A percentile compares a stretch with the other conserved stretches of the same genome.
Conservation (phyloP, 2,329 filamentous ascomycete species). For the Scopulariopsis brevicaulis region DNA sequence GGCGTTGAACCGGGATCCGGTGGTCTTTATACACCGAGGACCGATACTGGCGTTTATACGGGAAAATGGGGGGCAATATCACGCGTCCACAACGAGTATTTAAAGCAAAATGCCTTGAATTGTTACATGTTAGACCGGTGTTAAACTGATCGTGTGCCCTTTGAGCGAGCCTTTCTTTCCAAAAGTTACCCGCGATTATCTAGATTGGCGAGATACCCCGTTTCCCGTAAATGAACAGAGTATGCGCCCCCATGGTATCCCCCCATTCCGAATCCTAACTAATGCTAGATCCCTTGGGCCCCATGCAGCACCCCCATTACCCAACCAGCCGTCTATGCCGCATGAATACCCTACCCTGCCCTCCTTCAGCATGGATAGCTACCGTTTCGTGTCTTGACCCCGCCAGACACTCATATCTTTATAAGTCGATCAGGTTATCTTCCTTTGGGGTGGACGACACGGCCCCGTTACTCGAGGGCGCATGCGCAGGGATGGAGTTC, state of each 20-base stretch:
- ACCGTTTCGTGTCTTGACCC: no score
- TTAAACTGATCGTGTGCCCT: no score
- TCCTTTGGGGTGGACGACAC: neutral
- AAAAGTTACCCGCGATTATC: neutral
- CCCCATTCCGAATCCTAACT: neutral
- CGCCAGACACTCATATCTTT: neutral
- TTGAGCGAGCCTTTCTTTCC: no score
- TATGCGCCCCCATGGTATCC: neutral
- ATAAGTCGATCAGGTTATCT: constrained; percentile 36
- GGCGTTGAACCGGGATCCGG: neutral
- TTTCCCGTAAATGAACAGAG: neutral
- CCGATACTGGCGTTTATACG: neutral
- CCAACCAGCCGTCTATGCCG: neutral
- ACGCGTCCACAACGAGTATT: constrained; percentile 14
- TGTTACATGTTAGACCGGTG: no score
- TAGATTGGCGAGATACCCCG: neutral
- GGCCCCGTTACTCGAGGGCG: neutral
- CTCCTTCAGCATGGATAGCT: neutral
- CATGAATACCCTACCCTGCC: neutral
- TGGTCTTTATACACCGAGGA: neutral
- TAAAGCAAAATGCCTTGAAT: no score
- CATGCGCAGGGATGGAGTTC: constrained; percentile 41
- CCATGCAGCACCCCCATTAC: neutral
- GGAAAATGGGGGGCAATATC: neutral
- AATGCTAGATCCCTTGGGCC: neutral